phyloP scores from a whole-genome alignment of 345 rosid genomes.

The Eutrema japonicum region DNA sequence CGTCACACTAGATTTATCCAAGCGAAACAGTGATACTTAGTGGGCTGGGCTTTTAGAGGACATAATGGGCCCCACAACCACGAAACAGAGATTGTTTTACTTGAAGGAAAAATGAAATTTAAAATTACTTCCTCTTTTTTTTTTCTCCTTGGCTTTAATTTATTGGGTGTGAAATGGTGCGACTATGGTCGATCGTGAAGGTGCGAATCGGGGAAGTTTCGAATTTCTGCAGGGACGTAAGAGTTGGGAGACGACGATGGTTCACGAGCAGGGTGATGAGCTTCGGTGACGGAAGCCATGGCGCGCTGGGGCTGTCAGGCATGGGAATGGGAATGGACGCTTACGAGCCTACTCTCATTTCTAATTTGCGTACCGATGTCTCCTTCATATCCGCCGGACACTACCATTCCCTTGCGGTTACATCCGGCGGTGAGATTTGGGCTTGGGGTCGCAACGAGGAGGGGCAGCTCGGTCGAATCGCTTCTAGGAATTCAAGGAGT shows the following conservation, averaged over 20 bases:
- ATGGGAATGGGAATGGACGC: slow-evolving; percentile 64
- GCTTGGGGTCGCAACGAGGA: slow-evolving; percentile 92
- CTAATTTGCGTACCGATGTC: slow-evolving; percentile 64
- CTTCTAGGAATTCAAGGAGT: slow-evolving; percentile 55
- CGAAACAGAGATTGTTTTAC: background rate
- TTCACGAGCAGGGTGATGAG: slow-evolving; percentile 60
- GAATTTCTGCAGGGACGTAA: background rate
- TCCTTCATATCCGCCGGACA: slow-evolving; percentile 65
- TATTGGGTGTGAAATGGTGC: slow-evolving; percentile 14
- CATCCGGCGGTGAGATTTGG: slow-evolving; percentile 75
- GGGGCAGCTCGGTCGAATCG: slow-evolving; percentile 76
- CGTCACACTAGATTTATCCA: slow-evolving; percentile 17
- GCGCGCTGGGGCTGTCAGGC: slow-evolving; percentile 73
- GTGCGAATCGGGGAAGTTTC: background rate
- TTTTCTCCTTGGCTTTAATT: background rate
- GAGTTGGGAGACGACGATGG: slow-evolving; percentile 30
- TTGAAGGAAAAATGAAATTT: too few species aligned
- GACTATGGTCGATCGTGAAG: slow-evolving; percentile 34
- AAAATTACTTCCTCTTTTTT: background rate
- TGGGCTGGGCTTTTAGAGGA: slow-evolving; percentile 41
- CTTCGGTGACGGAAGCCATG: slow-evolving; percentile 88
- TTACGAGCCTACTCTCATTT: slow-evolving; percentile 67
- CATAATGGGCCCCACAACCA: slow-evolving; percentile 2
- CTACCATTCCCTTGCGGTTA: slow-evolving; percentile 92
- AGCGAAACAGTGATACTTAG: slow-evolving; percentile 24